Conservation (phyloP, 2,329 filamentous ascomycete species). For the Aplosporella prunicola region DNA sequence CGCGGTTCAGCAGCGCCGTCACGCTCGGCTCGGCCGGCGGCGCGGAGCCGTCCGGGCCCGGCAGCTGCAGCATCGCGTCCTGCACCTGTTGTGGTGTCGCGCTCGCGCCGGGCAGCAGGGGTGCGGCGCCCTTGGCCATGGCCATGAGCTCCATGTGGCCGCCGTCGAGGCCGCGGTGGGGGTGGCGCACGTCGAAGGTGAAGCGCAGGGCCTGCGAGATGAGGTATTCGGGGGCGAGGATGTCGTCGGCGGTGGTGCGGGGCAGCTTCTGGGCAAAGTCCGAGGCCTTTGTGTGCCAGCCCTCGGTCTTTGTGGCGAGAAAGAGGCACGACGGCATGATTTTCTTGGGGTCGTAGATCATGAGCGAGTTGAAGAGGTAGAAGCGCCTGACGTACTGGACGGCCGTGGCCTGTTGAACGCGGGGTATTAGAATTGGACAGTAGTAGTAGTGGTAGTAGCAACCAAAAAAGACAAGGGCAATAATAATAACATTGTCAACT, state of each 20-base stretch:
- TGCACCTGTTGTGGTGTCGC: constrained; percentile 19
- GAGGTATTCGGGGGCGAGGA: constrained; percentile 85
- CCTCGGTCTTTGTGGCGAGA: constrained; percentile 88
- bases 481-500: constrained; percentile 29
- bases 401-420: constrained; percentile 55
- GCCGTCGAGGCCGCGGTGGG: constrained; percentile 78
- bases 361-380: constrained; percentile 89
- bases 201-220: constrained; percentile 88
- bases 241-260: constrained; percentile 59
- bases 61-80: constrained; percentile 21
- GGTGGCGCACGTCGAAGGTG: constrained; percentile 86
- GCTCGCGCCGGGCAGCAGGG: constrained; percentile 16
- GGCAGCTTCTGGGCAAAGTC: constrained; percentile 64
- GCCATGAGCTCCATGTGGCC: constrained; percentile 72
- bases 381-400: constrained; percentile 88
- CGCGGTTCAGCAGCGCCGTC: constrained; percentile 31
- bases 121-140: constrained; percentile 52
- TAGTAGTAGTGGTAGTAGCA: too few species aligned
- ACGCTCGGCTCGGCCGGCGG: constrained; percentile 12
- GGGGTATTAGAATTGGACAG: constrained; percentile 26
- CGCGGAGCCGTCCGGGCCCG: constrained; percentile 14
- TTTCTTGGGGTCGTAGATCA: constrained; percentile 88
- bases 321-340: constrained; percentile 87
- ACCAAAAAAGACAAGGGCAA: too few species aligned
- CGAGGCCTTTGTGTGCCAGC: constrained; percentile 59